Percentiles rank a stretch among this genome's conserved stretches.
These are phyloP conservation scores for Wickerhamia fluorescens DNA, from an alignment of 805 yeast genomes.

Conservation along the genomic window DNA sequence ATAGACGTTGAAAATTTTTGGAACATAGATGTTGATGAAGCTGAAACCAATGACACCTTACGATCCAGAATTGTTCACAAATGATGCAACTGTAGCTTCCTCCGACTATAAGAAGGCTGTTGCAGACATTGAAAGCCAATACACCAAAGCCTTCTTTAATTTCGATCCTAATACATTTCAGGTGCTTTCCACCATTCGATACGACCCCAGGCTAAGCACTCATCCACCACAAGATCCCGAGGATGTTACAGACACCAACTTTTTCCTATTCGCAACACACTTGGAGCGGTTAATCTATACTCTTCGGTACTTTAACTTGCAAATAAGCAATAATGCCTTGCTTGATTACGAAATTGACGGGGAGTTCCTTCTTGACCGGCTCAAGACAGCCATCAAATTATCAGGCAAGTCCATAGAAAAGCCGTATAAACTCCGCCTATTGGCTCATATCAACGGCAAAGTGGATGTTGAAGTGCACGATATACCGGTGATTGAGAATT, in stretches of 20 bases:
- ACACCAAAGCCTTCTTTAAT: constrained; percentile 6
- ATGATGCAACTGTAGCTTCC: not conserved
- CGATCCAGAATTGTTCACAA: no score
- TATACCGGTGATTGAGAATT: constrained; percentile 16
- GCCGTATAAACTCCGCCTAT: constrained; percentile 28
- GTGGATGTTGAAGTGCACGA: constrained; percentile 27
- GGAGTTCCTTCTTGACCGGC: constrained; percentile 30
- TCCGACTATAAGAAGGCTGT: not conserved
- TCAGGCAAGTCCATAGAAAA: constrained; percentile 13
- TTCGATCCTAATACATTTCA: constrained; percentile 35
- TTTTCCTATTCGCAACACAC: constrained; percentile 63
- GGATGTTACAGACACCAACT: constrained; percentile 26
- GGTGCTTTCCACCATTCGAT: constrained; percentile 65
- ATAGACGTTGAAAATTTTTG: no score
- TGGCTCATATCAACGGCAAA: constrained; percentile 22
- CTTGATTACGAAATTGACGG: constrained; percentile 36
- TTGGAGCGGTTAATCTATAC: constrained; percentile 50
- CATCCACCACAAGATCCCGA: constrained; percentile 20
- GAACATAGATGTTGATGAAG: no score
- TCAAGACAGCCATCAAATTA: constrained; percentile 20
- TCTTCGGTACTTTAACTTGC: constrained; percentile 40
- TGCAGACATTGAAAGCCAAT: constrained; percentile 2
- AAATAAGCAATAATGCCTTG: constrained; percentile 31
- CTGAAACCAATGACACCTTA: no score
- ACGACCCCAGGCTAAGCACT: constrained; percentile 51